Base-by-base conservation (phyloP, 2,329 filamentous ascomycete genomes). In the Ascocoryne sarcoides region DNA sequence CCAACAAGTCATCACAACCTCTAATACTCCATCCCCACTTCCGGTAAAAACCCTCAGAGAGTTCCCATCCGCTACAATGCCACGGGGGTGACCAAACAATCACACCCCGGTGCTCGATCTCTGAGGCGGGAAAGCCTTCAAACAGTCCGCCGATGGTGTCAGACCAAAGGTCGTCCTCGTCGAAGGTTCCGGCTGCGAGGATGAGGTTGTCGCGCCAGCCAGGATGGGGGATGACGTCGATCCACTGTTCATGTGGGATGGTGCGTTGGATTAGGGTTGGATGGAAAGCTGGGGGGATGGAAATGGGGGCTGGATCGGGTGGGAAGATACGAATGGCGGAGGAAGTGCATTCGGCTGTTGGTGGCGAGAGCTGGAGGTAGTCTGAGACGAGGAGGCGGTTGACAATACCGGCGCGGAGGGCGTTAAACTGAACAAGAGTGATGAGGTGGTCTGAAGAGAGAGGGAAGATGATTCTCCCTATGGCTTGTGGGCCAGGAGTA, bases 391-490 rank as follows among this genome's bases (percentile, higher is more conserved):
- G 50, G 9, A 10, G 21, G 37, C 58, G 59, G 52, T 66, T 66
- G 40, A 52, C 50, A 31, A 53, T 48, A 21, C 57, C 32, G 32
- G 57, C 63, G 34, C 63, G 62, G 32, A 65, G 55, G 47, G 54
- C 57, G 47, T 66, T 66, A 49, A 50, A 64, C 48, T 65, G 63
- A 23, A 65, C 52, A 34, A 66, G 61, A 12, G 56, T 62, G 45
- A 66, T 64, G 19, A 66, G 60, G 42, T 65, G 62, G 48, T 66
- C 63, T 36, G 61, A 46, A 31, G 46, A 59, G 35, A 66, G 62
- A 19, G 63, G 63, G 46, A 66, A 64, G 36, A 60, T 28, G 36
- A 60, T 44, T 30, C 31, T 9, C 41, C 2, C 14, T 2, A 32
- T 3, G 26, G 23, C 15, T 10, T 15, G 17, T 12, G 32, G 32